Evolutionary conservation across 225 moss, liverwort and hornwort species (phyloP), one percentile per base, ranked within the genome.

Genomic region (Polytrichum formosum): DNA sequence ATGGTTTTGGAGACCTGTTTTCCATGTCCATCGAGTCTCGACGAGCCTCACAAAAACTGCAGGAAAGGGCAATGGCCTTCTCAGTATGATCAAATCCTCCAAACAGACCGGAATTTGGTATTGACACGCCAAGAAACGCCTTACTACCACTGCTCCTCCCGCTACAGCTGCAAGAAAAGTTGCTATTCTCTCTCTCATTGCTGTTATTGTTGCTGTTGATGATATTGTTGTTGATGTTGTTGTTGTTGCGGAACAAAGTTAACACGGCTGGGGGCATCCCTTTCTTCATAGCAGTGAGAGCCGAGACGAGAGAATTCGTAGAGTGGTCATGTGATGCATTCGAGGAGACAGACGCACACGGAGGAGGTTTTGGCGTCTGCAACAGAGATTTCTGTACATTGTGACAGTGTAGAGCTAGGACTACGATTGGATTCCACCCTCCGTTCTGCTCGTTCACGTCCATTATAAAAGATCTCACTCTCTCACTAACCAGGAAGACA

Each of bases 241-340:
- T 37, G 22, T 64, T 23, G 59, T 77, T 77, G 53, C 74, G 60
- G 30, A 81, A 74, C n/a, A 76, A 63, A 21, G 79, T 73, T 30
- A 79, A 67, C 18, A 75, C 63, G 7, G 74, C 78, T 53, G 79
- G 76, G 18, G 71, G 79, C 71, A 77, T 66, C 18, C 80, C 74
- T 62, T 84, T 80, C 69, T 77, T 84, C 56, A 77, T 69, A 18
- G 69, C 74, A 6, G 74, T 72, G 5, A 84, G 65, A n/a, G 83
- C 83, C 18, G 83, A 80, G 19, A 83, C 83, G 53, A 84, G 74
- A 65, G 74, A 74, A 69, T 71, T 65, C 18, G 77, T 65, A 46
- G 77, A 74, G 27, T 79, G 77, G 56, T 79, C 76, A 25, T 73
- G 53, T 7, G 76, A 83, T 46, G 46, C 46, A 72, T 76, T 73